Evolutionary conservation across 2,329 filamentous ascomycete species (phyloP).

Genomic region (Fusarium dimerum): DNA sequence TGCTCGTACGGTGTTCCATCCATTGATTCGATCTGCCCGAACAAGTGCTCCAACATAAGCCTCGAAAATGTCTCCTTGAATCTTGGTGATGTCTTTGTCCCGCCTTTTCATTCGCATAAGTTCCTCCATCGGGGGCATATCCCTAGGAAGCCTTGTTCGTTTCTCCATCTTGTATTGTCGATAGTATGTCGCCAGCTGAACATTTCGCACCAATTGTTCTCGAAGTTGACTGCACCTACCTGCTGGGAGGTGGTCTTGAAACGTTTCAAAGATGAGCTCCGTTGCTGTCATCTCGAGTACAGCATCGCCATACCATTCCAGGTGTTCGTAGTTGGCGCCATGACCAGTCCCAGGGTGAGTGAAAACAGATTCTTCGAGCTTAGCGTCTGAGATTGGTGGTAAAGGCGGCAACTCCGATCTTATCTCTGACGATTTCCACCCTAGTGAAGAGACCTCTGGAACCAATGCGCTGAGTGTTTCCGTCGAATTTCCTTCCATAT

Average conservation of each 20-base stretch:
- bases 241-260: constrained; percentile 58
- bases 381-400: constrained; percentile 60
- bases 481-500: constrained; percentile 4
- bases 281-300: constrained; percentile 79
- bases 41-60: constrained; percentile 83
- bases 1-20: constrained; percentile 59
- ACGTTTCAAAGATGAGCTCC: constrained; percentile 73
- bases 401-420: constrained; percentile 54
- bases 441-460: constrained; percentile 26
- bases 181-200: constrained; percentile 71
- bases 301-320: constrained; percentile 89
- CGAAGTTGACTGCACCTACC: constrained; percentile 76
- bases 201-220: constrained; percentile 79
- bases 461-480: constrained; percentile 6
- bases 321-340: constrained; percentile 66
- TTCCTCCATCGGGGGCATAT: constrained; percentile 35
- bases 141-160: constrained; percentile 57
- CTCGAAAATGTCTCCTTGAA: constrained; percentile 85
- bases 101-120: constrained; percentile 27
- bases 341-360: constrained; percentile 59
- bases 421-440: constrained; percentile 55
- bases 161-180: constrained; percentile 69
- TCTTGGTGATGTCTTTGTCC: constrained; percentile 64
- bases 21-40: constrained; percentile 63
- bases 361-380: constrained; percentile 64